phyloP scores from a whole-genome alignment of 345 rosid genomes.

The Rhodamnia argentea region DNA sequence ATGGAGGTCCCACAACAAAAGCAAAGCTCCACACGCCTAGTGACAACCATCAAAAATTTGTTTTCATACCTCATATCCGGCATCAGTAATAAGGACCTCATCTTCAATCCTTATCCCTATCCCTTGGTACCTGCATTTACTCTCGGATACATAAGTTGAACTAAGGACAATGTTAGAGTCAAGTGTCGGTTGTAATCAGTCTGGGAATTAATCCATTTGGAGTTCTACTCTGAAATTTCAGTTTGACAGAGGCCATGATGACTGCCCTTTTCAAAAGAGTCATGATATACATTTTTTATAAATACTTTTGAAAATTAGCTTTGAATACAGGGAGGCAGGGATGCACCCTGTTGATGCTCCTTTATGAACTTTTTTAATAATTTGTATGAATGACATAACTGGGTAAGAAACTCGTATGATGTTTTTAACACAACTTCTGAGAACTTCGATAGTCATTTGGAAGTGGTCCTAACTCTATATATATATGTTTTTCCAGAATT shows the following conservation, averaged over 20 bases:
- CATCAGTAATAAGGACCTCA: constrained; percentile 89
- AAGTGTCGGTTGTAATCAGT: not conserved
- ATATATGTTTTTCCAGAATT: not conserved
- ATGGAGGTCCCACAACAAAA: not conserved
- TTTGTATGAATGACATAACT: not conserved
- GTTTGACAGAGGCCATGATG: not conserved
- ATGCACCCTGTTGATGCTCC: not conserved
- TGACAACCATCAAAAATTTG: not conserved
- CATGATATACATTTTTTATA: not conserved
- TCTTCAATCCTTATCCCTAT: constrained; percentile 94
- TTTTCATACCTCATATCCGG: constrained; percentile 61
- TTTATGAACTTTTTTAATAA: not conserved
- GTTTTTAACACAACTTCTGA: not conserved
- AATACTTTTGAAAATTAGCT: not conserved
- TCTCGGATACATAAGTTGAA: not conserved
- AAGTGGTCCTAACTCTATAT: not conserved
- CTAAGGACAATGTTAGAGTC: not conserved
- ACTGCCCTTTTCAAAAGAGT: not conserved
- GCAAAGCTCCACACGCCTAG: not conserved
- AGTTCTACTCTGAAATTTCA: not conserved
- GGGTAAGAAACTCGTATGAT: not conserved
- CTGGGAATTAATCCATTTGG: not conserved
- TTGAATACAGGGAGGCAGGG: not conserved
- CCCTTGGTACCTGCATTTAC: constrained; percentile 55
- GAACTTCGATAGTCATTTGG: not conserved